Evolutionary conservation across 31 red algal genomes (phyloP), one percentile per base, ranked within the genome.

Genomic region (Asparagopsis taxiformis): DNA sequence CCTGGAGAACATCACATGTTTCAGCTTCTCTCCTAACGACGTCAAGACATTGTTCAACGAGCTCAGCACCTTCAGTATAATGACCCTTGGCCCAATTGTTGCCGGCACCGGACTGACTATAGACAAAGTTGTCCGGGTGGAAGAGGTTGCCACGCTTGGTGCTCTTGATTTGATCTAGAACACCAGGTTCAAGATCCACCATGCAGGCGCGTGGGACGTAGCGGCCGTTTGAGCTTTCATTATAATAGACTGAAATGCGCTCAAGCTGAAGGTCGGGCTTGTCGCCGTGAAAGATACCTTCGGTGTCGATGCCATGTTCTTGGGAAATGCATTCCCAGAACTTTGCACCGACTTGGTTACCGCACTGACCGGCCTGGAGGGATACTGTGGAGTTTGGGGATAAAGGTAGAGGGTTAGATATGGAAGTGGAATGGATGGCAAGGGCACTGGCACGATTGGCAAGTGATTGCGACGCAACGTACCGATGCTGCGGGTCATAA

Each of bases 21-120:
- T 98, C 94, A 21, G 89, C 90, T 55, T 98, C 94, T 19, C 85
- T 54, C 37, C 94, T 83, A 28, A 98, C 84, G 49, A 98, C 89
- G 63, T 98, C 94, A 2, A 98, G 60, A 24, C 88, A 79, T 15
- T 51, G 48, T 15, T 98, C 94, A 3, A 98, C 79, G 29, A 98
- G 85, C 70, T 98, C 94, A 29, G 94, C 94, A 51, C 94, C 94
- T 59, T 98, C 94, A 20, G 94, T 98, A 84, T 98, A 98, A 70
- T 98, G 94, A 13, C 94, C 94, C 83, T 98, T 98, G 25, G 94
- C 94, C 94, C 94, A 98, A 75, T 98, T 98, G 86, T 98, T 98
- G 19, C 94, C 94, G 1, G 94, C 94, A 24, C 94, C 87, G 19
- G 83, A 85, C 60, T 99, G 91, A 38, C 91, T 91, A 63, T 77